phyloP scores from a whole-genome alignment of 306 rosid genomes.

The Notholithocarpus densiflorus region DNA sequence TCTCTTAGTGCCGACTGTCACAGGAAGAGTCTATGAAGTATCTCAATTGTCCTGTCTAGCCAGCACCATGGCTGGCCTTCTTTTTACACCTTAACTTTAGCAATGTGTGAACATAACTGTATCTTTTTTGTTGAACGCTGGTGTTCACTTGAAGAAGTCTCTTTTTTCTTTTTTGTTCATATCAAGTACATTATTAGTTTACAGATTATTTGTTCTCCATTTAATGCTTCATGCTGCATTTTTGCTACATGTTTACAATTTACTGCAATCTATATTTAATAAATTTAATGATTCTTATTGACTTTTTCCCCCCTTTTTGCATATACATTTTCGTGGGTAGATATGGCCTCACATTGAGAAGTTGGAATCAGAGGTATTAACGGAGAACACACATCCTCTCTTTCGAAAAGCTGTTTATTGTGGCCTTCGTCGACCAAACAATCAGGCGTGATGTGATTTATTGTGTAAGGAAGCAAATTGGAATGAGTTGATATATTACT shows the following conservation, averaged over 20 bases:
- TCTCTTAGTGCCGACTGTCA: too few species aligned
- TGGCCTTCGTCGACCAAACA: constrained; percentile 62
- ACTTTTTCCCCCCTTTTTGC: not conserved
- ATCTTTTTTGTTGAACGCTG: not conserved
- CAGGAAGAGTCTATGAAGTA: too few species aligned
- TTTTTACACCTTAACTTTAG: not conserved
- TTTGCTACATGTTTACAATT: not conserved
- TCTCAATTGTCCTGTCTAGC: too few species aligned
- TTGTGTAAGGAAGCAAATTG: not conserved
- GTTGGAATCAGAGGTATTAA: constrained; percentile 72
- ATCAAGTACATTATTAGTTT: not conserved
- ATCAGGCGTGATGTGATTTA: constrained; percentile 31
- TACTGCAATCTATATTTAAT: not conserved
- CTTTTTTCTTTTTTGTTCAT: not conserved
- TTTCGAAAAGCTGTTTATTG: constrained; percentile 58
- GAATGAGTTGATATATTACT: not conserved
- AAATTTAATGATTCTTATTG: not conserved
- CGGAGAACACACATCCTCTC: constrained; percentile 64
- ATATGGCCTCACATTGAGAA: constrained; percentile 86
- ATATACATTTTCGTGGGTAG: constrained; percentile 41
- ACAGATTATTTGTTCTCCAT: not conserved
- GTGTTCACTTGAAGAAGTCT: not conserved
- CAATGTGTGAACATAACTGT: not conserved
- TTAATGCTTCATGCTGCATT: not conserved
- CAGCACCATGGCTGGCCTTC: too few species aligned